Evolutionary conservation across 768 basidiomycete genomes (phyloP).

Genomic region (Exsudoporus frostii): DNA sequence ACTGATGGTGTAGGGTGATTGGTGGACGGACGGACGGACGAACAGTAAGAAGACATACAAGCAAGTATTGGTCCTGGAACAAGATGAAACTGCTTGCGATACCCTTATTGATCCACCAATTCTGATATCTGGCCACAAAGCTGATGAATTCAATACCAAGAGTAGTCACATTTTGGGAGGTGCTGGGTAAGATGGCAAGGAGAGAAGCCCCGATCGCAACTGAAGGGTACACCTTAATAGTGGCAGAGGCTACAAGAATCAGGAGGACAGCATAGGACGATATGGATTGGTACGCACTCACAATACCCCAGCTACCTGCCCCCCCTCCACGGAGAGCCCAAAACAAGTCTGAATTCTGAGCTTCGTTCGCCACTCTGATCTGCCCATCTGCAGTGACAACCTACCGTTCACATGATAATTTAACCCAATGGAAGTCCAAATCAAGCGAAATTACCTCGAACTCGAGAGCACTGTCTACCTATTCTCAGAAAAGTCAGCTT

Average conservation of each 20-base stretch:
- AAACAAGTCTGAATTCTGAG: slow-evolving; percentile 45
- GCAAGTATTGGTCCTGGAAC: slow-evolving; percentile 4
- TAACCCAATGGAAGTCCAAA: background rate
- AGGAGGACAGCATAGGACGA: background rate
- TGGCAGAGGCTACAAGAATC: slow-evolving; percentile 15
- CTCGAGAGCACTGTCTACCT: slow-evolving; percentile 48
- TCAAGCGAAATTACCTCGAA: slow-evolving; percentile 25
- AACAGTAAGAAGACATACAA: slow-evolving; percentile 7
- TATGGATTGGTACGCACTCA: slow-evolving; percentile 25
- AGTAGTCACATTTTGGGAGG: slow-evolving; percentile 5
- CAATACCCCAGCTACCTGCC: slow-evolving; percentile 48
- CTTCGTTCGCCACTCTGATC: slow-evolving; percentile 38
- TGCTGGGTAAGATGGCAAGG: slow-evolving; percentile 10
- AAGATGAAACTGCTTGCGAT: slow-evolving; percentile 3
- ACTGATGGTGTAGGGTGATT: background rate
- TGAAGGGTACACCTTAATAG: slow-evolving; percentile 10
- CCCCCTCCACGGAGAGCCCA: slow-evolving; percentile 56
- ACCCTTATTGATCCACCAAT: slow-evolving; percentile 9
- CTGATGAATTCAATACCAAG: slow-evolving; percentile 20
- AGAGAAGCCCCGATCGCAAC: slow-evolving; percentile 11
- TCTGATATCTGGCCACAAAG: slow-evolving; percentile 20
- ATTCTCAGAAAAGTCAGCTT: background rate
- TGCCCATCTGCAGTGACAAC: slow-evolving; percentile 42
- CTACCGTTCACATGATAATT: background rate
- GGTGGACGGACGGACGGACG: background rate